phyloP scores from a whole-genome alignment of 371 early-diverging fungal species.

The Mortierella sp. region DNA sequence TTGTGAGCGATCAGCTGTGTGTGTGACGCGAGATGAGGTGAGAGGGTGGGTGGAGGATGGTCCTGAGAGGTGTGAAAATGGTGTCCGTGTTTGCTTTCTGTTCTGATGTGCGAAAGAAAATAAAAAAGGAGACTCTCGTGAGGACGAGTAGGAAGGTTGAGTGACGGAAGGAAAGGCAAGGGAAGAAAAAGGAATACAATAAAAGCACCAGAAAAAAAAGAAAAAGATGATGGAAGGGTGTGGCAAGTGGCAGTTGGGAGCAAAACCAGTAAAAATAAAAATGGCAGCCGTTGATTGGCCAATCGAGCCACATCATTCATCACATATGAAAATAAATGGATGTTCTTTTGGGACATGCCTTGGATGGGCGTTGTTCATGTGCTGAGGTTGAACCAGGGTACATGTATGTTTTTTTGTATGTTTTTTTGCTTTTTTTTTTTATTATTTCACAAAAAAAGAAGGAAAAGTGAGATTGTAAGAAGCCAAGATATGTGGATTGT shows the following conservation, averaged over 20 bases:
- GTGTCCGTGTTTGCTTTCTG: background rate
- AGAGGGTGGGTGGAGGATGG: too few species aligned
- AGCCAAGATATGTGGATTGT: background rate
- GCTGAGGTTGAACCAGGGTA: background rate
- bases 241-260: background rate
- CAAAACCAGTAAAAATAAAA: background rate
- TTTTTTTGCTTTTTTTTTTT: background rate
- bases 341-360: background rate
- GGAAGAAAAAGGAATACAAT: background rate
- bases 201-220: background rate
- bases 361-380: background rate
- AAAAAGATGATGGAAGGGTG: conserved; percentile 1
- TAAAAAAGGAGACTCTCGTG: background rate
- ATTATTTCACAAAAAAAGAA: background rate
- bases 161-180: background rate
- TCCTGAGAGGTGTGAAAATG: background rate
- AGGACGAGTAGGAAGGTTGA: background rate
- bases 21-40: conserved; percentile 4
- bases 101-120: background rate
- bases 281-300: conserved; percentile 7
- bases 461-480: background rate
- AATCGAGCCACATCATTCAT: background rate
- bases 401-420: background rate
- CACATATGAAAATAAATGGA: background rate
- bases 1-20: conserved; percentile 3